Conservation (phyloP, 768 basidiomycete species). For the Xerocomellus amylosporus region DNA sequence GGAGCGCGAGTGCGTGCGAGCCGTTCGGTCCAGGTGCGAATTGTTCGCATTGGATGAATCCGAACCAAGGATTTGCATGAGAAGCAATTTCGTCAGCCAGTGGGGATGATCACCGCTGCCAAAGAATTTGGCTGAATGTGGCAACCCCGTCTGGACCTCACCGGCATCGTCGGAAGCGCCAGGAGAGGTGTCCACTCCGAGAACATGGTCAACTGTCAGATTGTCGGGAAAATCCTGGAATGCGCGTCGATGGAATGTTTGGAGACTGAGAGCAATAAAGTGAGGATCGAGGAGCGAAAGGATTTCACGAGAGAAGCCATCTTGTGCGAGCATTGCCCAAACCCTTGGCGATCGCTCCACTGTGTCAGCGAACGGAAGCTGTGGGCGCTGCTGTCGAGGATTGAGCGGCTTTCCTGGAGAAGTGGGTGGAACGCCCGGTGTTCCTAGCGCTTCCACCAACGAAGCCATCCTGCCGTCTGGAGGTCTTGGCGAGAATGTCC, state of each 20-base stretch:
- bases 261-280: constrained; percentile 61
- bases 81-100: constrained; percentile 74
- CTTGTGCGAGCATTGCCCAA: constrained; percentile 54
- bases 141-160: background rate
- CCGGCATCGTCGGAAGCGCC: constrained; percentile 5
- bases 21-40: constrained; percentile 36
- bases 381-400: constrained; percentile 24
- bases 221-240: constrained; percentile 53
- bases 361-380: constrained; percentile 17
- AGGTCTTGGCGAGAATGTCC: constrained; percentile 55
- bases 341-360: constrained; percentile 35
- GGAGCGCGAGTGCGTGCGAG: constrained; percentile 67
- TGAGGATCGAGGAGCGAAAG: constrained; percentile 62
- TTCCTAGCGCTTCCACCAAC: constrained; percentile 45
- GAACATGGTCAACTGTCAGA: constrained; percentile 45
- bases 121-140: constrained; percentile 44
- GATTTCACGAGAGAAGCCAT: constrained; percentile 67
- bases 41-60: constrained; percentile 43
- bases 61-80: constrained; percentile 66
- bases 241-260: constrained; percentile 54
- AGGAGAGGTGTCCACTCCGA: constrained; percentile 30
- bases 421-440: constrained; percentile 6
- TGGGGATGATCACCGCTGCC: constrained; percentile 72
- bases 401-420: constrained; percentile 28
- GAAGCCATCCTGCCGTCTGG: constrained; percentile 42